Conservation (phyloP, 306 rosid genomes). For the Quercus alba region DNA sequence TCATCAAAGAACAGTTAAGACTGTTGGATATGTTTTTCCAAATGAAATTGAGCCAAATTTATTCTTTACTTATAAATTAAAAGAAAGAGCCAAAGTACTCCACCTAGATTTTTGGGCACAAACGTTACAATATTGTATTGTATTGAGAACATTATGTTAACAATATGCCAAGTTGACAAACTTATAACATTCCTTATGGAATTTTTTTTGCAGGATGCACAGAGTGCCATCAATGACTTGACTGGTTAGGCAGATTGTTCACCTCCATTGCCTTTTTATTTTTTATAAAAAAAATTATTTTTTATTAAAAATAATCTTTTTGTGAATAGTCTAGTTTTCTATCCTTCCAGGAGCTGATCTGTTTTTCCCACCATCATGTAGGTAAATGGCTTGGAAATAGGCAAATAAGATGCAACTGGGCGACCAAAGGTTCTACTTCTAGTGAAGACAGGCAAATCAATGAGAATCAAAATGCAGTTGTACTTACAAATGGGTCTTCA, state of each 20-base stretch:
- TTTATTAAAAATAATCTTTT: background rate
- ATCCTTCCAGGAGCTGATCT: conserved; percentile 18
- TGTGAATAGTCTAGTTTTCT: background rate
- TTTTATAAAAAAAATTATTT: background rate
- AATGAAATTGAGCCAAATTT: conserved; percentile 5
- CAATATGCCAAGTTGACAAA: conserved; percentile 5
- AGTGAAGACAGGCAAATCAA: conserved; percentile 44
- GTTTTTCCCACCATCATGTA: conserved; percentile 11
- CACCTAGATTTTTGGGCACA: conserved; percentile 9
- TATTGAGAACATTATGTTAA: background rate
- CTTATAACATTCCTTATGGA: conserved; percentile 25
- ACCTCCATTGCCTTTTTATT: background rate
- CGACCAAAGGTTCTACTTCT: conserved; percentile 53
- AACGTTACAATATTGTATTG: background rate
- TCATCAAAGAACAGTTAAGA: background rate
- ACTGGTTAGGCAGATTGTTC: conserved; percentile 42
- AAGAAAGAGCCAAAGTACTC: background rate
- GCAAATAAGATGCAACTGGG: conserved; percentile 67
- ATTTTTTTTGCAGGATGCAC: conserved; percentile 54
- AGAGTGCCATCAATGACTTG: conserved; percentile 62
- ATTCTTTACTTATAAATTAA: background rate
- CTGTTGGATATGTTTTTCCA: conserved; percentile 1
- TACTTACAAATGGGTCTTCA: conserved; percentile 63
- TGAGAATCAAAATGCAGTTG: conserved; percentile 57
- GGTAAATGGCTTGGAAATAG: conserved; percentile 71